Percentiles rank a stretch among this genome's conserved stretches.
phyloP scores from a whole-genome alignment of 306 rosid species.

The Parietaria judaica region DNA sequence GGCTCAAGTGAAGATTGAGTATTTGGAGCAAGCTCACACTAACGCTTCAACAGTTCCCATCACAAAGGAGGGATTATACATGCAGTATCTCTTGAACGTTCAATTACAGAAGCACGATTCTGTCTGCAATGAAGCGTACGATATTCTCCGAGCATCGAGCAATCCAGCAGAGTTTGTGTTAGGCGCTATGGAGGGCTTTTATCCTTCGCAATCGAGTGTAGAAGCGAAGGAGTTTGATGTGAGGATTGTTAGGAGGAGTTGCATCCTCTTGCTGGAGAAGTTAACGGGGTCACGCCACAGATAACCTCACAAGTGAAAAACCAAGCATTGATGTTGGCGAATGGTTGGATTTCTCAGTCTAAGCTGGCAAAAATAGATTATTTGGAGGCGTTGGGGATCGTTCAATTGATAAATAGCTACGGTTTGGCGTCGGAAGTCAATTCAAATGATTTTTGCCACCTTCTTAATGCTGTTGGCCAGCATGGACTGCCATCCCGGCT shows the following conservation, averaged over 20 bases:
- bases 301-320: slow-evolving; percentile 28
- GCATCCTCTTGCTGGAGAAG: slow-evolving; percentile 33
- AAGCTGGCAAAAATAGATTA: slow-evolving; percentile 16
- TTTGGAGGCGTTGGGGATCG: slow-evolving; percentile 42
- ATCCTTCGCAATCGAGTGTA: slow-evolving; percentile 17
- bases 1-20: slow-evolving; percentile 16
- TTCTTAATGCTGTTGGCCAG: slow-evolving; percentile 25
- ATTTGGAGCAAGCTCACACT: slow-evolving; percentile 2
- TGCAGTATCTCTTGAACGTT: slow-evolving; percentile 26
- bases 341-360: slow-evolving; percentile 28
- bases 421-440: slow-evolving; percentile 25
- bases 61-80: slow-evolving; percentile 14
- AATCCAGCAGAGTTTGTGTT: slow-evolving; percentile 40
- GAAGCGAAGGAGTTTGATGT: slow-evolving; percentile 17
- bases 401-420: slow-evolving; percentile 32
- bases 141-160: slow-evolving; percentile 22
- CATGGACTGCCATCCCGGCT: slow-evolving; percentile 25
- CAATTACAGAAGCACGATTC: slow-evolving; percentile 26
- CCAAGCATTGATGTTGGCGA: slow-evolving; percentile 33
- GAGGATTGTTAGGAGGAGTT: slow-evolving; percentile 30
- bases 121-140: slow-evolving; percentile 13
- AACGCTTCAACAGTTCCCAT: slow-evolving; percentile 2
- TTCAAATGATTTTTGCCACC: slow-evolving; percentile 24
- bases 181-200: slow-evolving; percentile 43
- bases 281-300: slow-evolving; percentile 27